Evolutionary conservation across 805 yeast genomes (phyloP), one percentile per base, ranked within the genome.

Genomic region (Hanseniaspora jakobsenii): DNA sequence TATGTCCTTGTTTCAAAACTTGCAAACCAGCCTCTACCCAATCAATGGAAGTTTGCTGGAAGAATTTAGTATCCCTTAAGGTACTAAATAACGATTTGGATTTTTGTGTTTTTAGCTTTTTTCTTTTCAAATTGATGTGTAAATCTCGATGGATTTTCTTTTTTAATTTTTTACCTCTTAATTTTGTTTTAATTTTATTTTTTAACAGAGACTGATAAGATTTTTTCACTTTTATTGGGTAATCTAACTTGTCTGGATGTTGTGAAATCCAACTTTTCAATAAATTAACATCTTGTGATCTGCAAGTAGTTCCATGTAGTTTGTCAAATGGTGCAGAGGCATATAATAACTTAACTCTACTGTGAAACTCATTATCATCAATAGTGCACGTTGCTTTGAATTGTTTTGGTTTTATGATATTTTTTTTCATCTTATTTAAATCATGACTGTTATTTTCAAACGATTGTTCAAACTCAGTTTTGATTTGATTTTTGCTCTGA

Each of bases 1-100:
- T 89, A 61, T 79, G 83, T 2, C 98, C 98, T 61, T 91, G 99
- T 30, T 76, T 73, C 55, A 95, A 82, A 2, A 91, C 76, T 62
- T 91, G 97, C 47, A 91, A 66, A 23, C 96, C 98, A 1, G 97
- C 98, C 60, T 91, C 99, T 2, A 89, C 91, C 99, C 99, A 91
- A 61, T 91, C 98, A 39, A 91, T 78, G 0, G 87, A 71, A 0
- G 98, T 89, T 53, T 82, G 79, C 56, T 85, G 94, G 62, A 91
- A 91, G 59, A 75, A 91, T 55, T 84, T 87, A 0, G 98, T 91
- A 36, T 71, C 68, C 47, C 76, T 75, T 51, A 91, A 69, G 24
- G 77, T 69, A 49, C 74, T 75, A 22, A 91, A 58, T 12, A 91
- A 63, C 2, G 36, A 32, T 3, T 28, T 22, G 7, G 23, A 35